Evolutionary conservation across 768 basidiomycete genomes (phyloP), one percentile per base, ranked within the genome.

Genomic region (Hypsizygus marmoreus): DNA sequence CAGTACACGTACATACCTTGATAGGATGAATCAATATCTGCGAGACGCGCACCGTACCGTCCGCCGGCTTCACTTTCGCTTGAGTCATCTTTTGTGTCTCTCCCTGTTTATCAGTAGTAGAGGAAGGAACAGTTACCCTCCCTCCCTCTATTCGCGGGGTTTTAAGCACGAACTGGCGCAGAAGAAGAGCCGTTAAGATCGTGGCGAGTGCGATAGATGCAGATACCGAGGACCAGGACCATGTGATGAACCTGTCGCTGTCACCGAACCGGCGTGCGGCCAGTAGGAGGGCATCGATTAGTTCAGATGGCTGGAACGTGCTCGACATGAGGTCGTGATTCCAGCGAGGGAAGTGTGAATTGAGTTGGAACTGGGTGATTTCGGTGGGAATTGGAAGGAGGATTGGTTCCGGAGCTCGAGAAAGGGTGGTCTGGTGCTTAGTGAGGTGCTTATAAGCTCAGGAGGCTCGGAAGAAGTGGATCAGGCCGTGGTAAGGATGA

Each of bases 1-100:
- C 5, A 43, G 5, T 32, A 13, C 29, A 48, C 13, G 10, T 29
- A 49, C 62, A 51, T 35, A 79, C 85, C 73, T 87, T 87, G 66
- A 87, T 82, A 30, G 85, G 85, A 57, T 87, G 85, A 2, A 87
- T 55, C 26, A 85, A 51, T 16, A 87, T 76, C 59, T 77, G 81
- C 0, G 78, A 73, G 17, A 86, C 77, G 10, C 58, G 69, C 12
- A 75, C 68, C 20, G 66, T 52, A 16, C 64, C 67, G 41, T 65
- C 56, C 38, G 40, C 38, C 19, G 54, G 57, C 40, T 43, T 56
- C 13, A 40, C 38, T 4, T 37, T 45, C 12, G 32, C 23, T 16
- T 48, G 33, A 26, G 22, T 12, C 34, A 30, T 30, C 23, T 26
- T 42, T 12, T 17, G 9, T 19, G 17, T 31, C 43, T 34, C 35